Percentiles rank a stretch among this genome's conserved stretches.
These are phyloP conservation scores for Vigna hirtella DNA, from an alignment of 306 rosid species.

Conservation along the genomic window DNA sequence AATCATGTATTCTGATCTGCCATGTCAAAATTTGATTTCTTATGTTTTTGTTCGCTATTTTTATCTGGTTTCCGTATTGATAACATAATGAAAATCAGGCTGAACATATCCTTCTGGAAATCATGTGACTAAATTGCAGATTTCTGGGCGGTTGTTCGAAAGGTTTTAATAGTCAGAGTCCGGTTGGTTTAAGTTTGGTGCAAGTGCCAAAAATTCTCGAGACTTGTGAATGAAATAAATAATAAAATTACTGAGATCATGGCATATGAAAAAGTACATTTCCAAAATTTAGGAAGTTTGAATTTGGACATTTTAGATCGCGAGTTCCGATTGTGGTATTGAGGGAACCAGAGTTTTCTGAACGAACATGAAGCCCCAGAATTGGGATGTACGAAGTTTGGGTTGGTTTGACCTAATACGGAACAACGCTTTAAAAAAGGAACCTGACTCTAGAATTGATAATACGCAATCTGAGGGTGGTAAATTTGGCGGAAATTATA, in stretches of 20 bases:
- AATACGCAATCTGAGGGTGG: too few relatives aligned
- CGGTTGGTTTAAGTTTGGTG: not conserved
- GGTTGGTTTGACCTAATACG: not conserved
- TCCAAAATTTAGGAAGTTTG: not conserved
- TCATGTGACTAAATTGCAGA: not conserved
- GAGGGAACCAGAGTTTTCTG: not conserved
- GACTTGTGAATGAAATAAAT: too few relatives aligned
- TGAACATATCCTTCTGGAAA: not conserved
- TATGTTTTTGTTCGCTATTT: not conserved
- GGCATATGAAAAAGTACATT: not conserved
- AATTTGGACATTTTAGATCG: not conserved
- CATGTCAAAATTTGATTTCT: conserved; percentile 38
- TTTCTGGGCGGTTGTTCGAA: not conserved
- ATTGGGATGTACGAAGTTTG: not conserved
- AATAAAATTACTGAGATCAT: too few relatives aligned
- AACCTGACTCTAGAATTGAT: not conserved
- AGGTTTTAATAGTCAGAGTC: too few relatives aligned
- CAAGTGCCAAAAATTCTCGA: too few relatives aligned
- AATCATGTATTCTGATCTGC: conserved; percentile 41
- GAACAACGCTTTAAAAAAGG: not conserved
- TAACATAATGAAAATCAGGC: not conserved
- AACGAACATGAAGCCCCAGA: not conserved
- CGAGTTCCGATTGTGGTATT: not conserved
- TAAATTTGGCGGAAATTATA: too few relatives aligned
- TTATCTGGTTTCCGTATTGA: not conserved